Evolutionary conservation across 2,329 filamentous ascomycete species (phyloP).

Genomic region (Aureobasidium sp.): DNA sequence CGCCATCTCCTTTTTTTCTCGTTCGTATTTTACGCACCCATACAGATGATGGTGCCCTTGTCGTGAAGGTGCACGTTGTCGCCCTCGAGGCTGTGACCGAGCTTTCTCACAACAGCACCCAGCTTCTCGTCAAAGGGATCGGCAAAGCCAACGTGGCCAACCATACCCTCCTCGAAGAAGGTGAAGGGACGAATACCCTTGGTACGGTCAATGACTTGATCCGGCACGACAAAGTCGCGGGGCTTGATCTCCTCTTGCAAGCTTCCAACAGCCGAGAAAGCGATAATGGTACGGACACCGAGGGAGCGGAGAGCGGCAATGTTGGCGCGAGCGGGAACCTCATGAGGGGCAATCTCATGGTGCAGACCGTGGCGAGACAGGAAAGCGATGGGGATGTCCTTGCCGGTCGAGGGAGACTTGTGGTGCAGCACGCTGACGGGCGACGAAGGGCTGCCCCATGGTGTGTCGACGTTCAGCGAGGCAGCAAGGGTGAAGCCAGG

Average conservation of each 20-base stretch:
- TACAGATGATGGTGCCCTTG: constrained; percentile 78
- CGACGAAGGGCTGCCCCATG: constrained; percentile 75
- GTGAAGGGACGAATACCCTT: constrained; percentile 92
- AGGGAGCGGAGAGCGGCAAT: constrained; percentile 91
- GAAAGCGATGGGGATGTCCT: constrained; percentile 67
- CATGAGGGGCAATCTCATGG: constrained; percentile 86
- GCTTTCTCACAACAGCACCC: constrained; percentile 66
- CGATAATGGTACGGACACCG: constrained; percentile 83
- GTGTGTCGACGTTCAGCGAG: constrained; percentile 65
- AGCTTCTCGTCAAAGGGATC: constrained; percentile 84
- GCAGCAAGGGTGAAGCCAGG: constrained; percentile 81
- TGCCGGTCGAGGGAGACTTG: constrained; percentile 57
- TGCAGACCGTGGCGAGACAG: constrained; percentile 82
- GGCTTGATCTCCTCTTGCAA: constrained; percentile 88
- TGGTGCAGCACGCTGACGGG: constrained; percentile 84
- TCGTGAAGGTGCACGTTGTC: constrained; percentile 80
- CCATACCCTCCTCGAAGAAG: constrained; percentile 87
- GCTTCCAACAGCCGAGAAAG: constrained; percentile 90
- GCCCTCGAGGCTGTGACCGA: constrained; percentile 67
- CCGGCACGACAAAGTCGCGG: constrained; percentile 91
- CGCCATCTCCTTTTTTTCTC: background rate
- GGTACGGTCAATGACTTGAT: constrained; percentile 95
- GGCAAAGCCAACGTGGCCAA: constrained; percentile 89
- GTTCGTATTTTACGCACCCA: constrained; percentile 58
- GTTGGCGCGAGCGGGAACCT: constrained; percentile 91